phyloP scores from a whole-genome alignment of 306 rosid genomes.

The Pyrus communis region DNA sequence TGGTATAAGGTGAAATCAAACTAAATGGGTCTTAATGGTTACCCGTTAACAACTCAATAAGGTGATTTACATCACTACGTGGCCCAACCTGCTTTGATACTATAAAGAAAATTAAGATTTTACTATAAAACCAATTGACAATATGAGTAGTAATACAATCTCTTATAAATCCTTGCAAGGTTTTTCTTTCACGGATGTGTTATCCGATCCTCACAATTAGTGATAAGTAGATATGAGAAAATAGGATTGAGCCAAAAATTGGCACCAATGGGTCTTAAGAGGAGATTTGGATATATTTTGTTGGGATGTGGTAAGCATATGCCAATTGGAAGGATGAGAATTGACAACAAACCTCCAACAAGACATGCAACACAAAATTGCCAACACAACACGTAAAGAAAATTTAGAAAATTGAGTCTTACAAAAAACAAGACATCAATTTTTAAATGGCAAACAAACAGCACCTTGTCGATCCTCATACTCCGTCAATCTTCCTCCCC shows the following conservation, averaged over 20 bases:
- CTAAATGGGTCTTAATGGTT: too few species aligned
- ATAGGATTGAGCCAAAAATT: neutral
- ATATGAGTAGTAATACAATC: too few species aligned
- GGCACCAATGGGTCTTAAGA: neutral
- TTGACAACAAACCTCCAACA: neutral
- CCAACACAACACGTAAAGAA: neutral
- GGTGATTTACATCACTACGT: too few species aligned
- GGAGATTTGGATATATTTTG: neutral
- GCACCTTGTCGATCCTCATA: neutral
- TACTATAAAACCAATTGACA: too few species aligned
- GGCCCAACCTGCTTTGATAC: too few species aligned
- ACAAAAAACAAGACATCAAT: too few species aligned
- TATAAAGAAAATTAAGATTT: too few species aligned
- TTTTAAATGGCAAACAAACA: neutral
- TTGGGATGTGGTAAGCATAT: neutral
- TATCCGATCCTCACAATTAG: too few species aligned
- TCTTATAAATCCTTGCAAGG: too few species aligned
- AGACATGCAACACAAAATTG: neutral
- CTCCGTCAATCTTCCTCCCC: neutral
- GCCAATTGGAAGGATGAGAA: conserved; percentile 19
- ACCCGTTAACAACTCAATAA: too few species aligned
- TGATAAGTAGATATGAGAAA: neutral
- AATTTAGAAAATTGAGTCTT: neutral
- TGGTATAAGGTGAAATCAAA: too few species aligned
- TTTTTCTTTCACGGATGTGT: too few species aligned